Evolutionary conservation across 306 rosid species (phyloP), one percentile per base, ranked within the genome.

Genomic region (Rosa lucieae): DNA sequence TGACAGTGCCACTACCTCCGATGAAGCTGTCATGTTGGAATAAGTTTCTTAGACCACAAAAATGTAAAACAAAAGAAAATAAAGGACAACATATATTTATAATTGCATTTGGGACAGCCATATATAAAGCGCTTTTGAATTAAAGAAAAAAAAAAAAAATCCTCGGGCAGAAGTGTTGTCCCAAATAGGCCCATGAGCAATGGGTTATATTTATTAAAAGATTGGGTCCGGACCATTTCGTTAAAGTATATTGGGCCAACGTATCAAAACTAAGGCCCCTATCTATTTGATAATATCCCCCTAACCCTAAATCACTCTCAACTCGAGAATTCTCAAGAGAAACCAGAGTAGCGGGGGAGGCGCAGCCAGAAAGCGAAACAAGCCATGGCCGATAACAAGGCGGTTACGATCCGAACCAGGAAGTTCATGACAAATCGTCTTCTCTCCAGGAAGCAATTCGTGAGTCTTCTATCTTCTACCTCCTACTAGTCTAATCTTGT

Each of bases 341-440:
- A 21, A 74, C 42, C 42, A 43, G 53, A 23, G 42, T 0, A 48
- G 44, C 70, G 42, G 70, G 8, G 46, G 71, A 37, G 56, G 78
- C 72, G 59, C 59, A 17, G 58, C 48, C 23, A 12, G 39, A 70
- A 39, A 15, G 8, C 8, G 39, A 73, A 20, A 20, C 35, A 35
- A 18, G 71, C 1, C 21, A 92, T 92, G 97, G 97, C 93, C 69
- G 97, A 92, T 17, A 59, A 20, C 65, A 92, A 92, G 75, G 91
- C 96, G 0, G 96, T 92, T 1, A 92, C 97, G 3, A 86, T 90
- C 63, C 85, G 96, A n/a, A 92, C 97, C 35, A 73, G 94, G 42
- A 92, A 92, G 82, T 92, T 92, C 80, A 89, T 92, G 94, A 92
- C 97, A 5, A 92, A 90, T 76, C 83, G 97, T 69, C 97, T 92